A percentile compares a stretch with the other conserved stretches of the same genome.
Evolutionary conservation across 1,284 basidiomycete species (phyloP).

Genomic region (Phellinidium pouzarii): DNA sequence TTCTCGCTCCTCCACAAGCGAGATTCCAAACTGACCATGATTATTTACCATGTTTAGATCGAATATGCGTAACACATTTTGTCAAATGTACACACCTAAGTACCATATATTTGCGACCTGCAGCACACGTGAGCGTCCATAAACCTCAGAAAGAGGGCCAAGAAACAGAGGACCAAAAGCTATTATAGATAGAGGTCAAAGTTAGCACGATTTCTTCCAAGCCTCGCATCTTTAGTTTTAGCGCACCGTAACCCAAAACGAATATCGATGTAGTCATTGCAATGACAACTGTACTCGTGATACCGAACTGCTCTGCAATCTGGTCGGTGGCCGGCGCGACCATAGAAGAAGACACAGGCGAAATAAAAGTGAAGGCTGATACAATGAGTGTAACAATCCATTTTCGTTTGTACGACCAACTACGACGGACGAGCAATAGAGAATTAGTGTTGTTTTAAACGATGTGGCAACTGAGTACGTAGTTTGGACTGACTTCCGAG

Average conservation of each 20-base stretch:
- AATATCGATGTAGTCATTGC: constrained; percentile 64
- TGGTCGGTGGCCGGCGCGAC: constrained; percentile 57
- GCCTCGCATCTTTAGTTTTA: neutral
- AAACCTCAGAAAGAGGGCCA: constrained; percentile 52
- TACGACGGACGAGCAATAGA: constrained; percentile 24
- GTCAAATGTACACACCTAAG: constrained; percentile 34
- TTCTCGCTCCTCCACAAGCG: constrained; percentile 59
- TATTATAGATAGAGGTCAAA: constrained; percentile 23
- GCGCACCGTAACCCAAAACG: constrained; percentile 55
- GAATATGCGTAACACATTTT: neutral
- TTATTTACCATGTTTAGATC: neutral
- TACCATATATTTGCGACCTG: constrained; percentile 54
- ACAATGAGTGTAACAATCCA: constrained; percentile 58
- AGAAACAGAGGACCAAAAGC: constrained; percentile 49
- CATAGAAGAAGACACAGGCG: constrained; percentile 65
- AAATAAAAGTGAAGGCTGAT: constrained; percentile 60
- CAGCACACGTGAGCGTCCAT: constrained; percentile 34
- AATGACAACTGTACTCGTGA: constrained; percentile 44
- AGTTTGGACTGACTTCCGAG: constrained; percentile 45
- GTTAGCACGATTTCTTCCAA: neutral
- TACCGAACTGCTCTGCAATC: constrained; percentile 48
- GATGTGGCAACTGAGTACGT: neutral
- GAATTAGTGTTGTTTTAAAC: neutral
- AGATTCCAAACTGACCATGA: constrained; percentile 51
- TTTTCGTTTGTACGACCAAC: constrained; percentile 55